These are phyloP conservation scores for Tolypocladium endophyticum DNA, from an alignment of 2,329 filamentous ascomycete species.

Conservation along the genomic window DNA sequence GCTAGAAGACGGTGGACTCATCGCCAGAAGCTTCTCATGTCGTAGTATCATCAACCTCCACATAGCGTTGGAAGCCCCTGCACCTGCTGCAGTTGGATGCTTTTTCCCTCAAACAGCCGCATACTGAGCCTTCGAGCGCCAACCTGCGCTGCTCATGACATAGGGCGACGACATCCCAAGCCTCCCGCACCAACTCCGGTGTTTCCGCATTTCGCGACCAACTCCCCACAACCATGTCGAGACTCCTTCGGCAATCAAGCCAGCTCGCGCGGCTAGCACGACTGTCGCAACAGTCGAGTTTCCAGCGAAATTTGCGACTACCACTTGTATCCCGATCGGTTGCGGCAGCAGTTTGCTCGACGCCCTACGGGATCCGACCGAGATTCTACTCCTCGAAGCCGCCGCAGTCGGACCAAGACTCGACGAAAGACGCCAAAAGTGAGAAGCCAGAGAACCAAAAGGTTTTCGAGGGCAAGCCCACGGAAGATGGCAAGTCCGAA, in stretches of 20 bases:
- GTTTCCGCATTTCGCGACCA: constrained; percentile 22
- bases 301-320: constrained; percentile 32
- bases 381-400: constrained; percentile 27
- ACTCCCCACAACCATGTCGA: constrained; percentile 43
- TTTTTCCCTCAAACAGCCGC: not conserved
- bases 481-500: constrained; percentile 10
- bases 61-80: not conserved
- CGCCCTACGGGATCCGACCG: constrained; percentile 22
- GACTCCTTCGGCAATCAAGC: constrained; percentile 55
- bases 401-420: constrained; percentile 26
- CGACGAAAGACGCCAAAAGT: constrained; percentile 11
- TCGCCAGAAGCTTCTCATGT: constrained; percentile 13
- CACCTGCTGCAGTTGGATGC: constrained; percentile 8
- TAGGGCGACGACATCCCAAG: constrained; percentile 13
- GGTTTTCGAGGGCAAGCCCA: constrained; percentile 8
- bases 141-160: constrained; percentile 20
- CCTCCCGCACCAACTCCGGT: constrained; percentile 16
- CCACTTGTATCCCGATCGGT: constrained; percentile 18
- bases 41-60: constrained; percentile 15
- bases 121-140: constrained; percentile 6
- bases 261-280: constrained; percentile 53
- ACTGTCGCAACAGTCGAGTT: constrained; percentile 40
- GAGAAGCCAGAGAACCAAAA: constrained; percentile 7
- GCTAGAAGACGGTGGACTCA: constrained; percentile 13
- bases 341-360: constrained; percentile 23